Percentiles rank a stretch among this genome's conserved stretches.
phyloP scores from a whole-genome alignment of 352 stramenopile species.

The Bremia lactucae region DNA sequence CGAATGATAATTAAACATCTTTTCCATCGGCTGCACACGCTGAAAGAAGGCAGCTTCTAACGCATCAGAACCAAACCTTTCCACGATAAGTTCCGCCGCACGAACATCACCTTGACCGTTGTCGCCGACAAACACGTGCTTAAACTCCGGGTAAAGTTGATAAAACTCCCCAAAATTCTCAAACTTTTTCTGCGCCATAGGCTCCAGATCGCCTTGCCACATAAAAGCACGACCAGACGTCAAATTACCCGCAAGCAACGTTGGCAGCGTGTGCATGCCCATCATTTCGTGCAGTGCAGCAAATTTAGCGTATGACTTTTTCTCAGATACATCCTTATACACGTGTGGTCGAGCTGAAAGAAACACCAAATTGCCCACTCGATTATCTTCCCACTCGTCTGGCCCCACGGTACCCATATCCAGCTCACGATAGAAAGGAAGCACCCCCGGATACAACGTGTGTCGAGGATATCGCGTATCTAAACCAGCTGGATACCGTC shows the following conservation, averaged over 20 bases:
- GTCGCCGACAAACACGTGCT: slow-evolving; percentile 96
- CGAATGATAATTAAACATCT: slow-evolving; percentile 74
- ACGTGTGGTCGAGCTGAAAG: slow-evolving; percentile 96
- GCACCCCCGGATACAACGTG: slow-evolving; percentile 93
- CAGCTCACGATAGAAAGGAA: slow-evolving; percentile 97
- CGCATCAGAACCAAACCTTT: slow-evolving; percentile 51
- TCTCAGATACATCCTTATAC: slow-evolving; percentile 98
- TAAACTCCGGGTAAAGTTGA: slow-evolving; percentile 96
- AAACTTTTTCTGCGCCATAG: slow-evolving; percentile 96
- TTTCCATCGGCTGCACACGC: slow-evolving; percentile 74
- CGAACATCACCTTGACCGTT: slow-evolving; percentile 92
- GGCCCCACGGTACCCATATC: slow-evolving; percentile 89
- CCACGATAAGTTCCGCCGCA: slow-evolving; percentile 84
- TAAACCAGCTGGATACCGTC: slow-evolving; percentile 91
- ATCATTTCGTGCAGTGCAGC: slow-evolving; percentile 85
- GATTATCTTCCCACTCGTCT: slow-evolving; percentile 83
- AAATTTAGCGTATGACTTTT: slow-evolving; percentile 96
- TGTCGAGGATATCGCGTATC: slow-evolving; percentile 89
- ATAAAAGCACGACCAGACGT: slow-evolving; percentile 91
- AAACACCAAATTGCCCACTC: slow-evolving; percentile 96
- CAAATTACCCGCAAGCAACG: slow-evolving; percentile 91
- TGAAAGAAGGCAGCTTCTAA: slow-evolving; percentile 87
- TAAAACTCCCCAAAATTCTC: slow-evolving; percentile 91
- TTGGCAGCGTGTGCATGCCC: slow-evolving; percentile 93
- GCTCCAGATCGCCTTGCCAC: slow-evolving; percentile 91